Evolutionary conservation across 2,329 filamentous ascomycete species (phyloP).

Genomic region (Trichoderma endophyticum): DNA sequence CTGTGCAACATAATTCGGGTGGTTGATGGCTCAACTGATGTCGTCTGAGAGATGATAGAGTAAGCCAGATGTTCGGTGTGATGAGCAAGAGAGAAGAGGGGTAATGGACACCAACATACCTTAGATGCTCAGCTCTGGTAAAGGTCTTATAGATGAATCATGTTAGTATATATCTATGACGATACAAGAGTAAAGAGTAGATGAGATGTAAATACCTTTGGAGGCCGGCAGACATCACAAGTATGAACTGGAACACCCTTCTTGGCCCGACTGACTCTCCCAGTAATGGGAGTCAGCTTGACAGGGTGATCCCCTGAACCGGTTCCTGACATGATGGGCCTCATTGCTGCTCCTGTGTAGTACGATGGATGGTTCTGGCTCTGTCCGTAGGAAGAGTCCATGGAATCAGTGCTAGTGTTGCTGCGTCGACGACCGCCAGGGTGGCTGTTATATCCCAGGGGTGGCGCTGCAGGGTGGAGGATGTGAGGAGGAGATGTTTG

Average conservation of each 20-base stretch:
- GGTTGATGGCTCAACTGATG: constrained; percentile 59
- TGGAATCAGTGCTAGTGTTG: constrained; percentile 48
- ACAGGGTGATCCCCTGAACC: constrained; percentile 39
- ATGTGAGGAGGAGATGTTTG: constrained; percentile 34
- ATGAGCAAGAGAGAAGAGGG: not conserved
- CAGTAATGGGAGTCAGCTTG: constrained; percentile 55
- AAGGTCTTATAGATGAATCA: constrained; percentile 47
- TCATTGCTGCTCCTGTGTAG: constrained; percentile 32
- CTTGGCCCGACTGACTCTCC: constrained; percentile 56
- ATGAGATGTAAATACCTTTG: constrained; percentile 41
- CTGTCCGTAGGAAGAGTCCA: constrained; percentile 41
- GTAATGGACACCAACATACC: constrained; percentile 38
- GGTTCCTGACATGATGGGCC: constrained; percentile 39
- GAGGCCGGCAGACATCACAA: constrained; percentile 50
- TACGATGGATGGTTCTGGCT: constrained; percentile 25
- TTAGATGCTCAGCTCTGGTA: constrained; percentile 60
- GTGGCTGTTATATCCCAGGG: constrained; percentile 28
- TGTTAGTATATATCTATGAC: constrained; percentile 10
- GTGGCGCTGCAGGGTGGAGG: constrained; percentile 27
- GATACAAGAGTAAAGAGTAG: not conserved
- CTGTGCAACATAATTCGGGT: constrained; percentile 50
- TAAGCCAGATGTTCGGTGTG: not conserved
- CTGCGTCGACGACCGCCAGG: constrained; percentile 38
- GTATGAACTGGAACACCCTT: constrained; percentile 58
- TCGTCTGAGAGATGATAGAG: constrained; percentile 40